phyloP scores from a whole-genome alignment of 176 grass and related monocot genomes.

The Pontederia crassipes region DNA sequence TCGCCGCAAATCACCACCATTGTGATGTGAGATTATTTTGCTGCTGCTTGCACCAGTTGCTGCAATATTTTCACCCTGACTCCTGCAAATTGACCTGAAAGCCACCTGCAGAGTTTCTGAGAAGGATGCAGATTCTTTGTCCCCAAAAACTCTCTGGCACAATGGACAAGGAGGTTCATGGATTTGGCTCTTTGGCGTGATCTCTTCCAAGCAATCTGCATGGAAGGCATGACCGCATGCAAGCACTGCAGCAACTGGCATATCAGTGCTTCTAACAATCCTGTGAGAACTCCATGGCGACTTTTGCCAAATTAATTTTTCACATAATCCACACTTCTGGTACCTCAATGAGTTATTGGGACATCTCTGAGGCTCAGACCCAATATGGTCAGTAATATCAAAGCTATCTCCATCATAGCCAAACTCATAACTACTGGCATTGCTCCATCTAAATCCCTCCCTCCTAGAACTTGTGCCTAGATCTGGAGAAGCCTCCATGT shows the following conservation, averaged over 20 bases:
- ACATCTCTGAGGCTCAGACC: conserved; percentile 51
- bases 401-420: conserved; percentile 69
- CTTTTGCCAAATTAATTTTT: conserved; percentile 80
- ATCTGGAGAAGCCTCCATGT: conserved; percentile 69
- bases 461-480: conserved; percentile 55
- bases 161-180: conserved; percentile 78
- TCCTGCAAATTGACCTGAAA: conserved; percentile 36
- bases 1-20: conserved; percentile 27
- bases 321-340: conserved; percentile 68
- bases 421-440: conserved; percentile 83
- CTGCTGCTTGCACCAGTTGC: conserved; percentile 27
- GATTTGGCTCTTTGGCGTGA: conserved; percentile 56
- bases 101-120: conserved; percentile 78
- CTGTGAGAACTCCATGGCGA: conserved; percentile 81
- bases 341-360: conserved; percentile 36
- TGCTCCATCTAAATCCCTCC: conserved; percentile 97
- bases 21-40: conserved; percentile 29
- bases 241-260: conserved; percentile 83
- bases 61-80: conserved; percentile 25
- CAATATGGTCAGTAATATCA: conserved; percentile 66
- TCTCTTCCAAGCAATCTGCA: conserved; percentile 89
- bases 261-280: conserved; percentile 66
- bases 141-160: conserved; percentile 28
- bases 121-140: conserved; percentile 52
- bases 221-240: conserved; percentile 82